A percentile compares a stretch with the other conserved stretches of the same genome.
Conservation (phyloP, 345 rosid genomes). For the Melastoma malabathricum region DNA sequence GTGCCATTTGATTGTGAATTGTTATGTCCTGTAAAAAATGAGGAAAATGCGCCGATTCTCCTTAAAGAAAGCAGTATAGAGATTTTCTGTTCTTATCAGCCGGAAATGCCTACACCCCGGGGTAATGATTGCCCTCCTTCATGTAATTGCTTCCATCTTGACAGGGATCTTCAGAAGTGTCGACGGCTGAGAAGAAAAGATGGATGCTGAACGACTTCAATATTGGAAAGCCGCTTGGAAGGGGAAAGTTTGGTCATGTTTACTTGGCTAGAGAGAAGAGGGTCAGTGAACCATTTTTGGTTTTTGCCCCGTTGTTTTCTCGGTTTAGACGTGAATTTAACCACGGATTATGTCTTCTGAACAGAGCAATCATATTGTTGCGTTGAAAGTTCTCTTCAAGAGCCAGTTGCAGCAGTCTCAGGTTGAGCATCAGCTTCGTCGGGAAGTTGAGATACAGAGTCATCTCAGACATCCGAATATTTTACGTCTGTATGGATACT, state of each 20-base stretch:
- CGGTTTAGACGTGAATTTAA: background rate
- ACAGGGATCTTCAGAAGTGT: conserved; percentile 49
- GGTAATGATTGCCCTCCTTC: background rate
- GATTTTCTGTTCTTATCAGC: too few relatives aligned
- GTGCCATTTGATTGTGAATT: too few relatives aligned
- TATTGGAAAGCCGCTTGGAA: conserved; percentile 88
- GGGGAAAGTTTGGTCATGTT: conserved; percentile 95
- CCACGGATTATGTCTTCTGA: background rate
- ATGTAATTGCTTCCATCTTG: background rate
- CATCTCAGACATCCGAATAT: conserved; percentile 90
- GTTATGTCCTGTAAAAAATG: too few relatives aligned
- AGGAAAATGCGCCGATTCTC: too few relatives aligned
- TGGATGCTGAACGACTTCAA: conserved; percentile 84
- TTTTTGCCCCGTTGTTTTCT: background rate
- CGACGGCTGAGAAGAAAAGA: conserved; percentile 41
- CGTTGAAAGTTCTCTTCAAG: conserved; percentile 88
- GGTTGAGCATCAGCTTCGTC: conserved; percentile 89
- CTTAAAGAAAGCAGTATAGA: too few relatives aligned
- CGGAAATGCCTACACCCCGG: background rate
- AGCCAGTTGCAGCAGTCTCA: conserved; percentile 91
- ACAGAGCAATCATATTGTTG: conserved; percentile 93
- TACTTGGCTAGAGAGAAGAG: conserved; percentile 86
- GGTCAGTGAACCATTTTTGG: conserved; percentile 14
- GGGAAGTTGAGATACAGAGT: conserved; percentile 97
- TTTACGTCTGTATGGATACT: conserved; percentile 82